These are phyloP conservation scores for Lecanicillium sp. DNA, from an alignment of 2,329 filamentous ascomycete species.

Conservation along the genomic window DNA sequence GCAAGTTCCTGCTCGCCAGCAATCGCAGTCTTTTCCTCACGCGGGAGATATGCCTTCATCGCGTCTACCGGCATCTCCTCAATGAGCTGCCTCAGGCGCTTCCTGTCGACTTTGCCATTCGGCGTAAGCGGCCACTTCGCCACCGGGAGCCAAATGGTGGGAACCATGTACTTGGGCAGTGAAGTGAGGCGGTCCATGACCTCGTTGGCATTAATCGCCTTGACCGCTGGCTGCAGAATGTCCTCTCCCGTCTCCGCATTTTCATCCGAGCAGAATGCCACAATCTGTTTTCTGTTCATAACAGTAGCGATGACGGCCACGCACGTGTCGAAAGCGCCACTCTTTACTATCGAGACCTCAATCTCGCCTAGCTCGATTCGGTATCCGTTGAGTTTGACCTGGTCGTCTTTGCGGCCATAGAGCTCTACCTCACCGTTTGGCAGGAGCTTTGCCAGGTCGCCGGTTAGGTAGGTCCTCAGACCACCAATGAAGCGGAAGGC, in stretches of 20 bases:
- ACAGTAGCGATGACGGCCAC: not conserved
- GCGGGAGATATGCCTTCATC: too few relatives aligned
- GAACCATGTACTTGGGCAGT: slow-evolving; percentile 24
- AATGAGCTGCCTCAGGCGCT: too few relatives aligned
- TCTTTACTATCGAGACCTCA: too few relatives aligned
- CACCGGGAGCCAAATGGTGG: too few relatives aligned
- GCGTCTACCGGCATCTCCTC: too few relatives aligned
- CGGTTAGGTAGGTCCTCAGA: slow-evolving; percentile 17
- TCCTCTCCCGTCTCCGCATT: not conserved
- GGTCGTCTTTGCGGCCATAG: slow-evolving; percentile 18
- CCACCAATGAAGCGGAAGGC: not conserved
- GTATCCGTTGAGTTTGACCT: slow-evolving; percentile 20
- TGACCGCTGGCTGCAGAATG: not conserved
- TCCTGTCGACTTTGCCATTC: too few relatives aligned
- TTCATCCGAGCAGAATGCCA: not conserved
- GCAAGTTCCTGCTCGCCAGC: too few relatives aligned
- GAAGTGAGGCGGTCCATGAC: slow-evolving; percentile 15
- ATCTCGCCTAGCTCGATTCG: slow-evolving; percentile 17
- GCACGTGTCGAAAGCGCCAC: too few relatives aligned
- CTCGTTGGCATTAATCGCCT: not conserved
- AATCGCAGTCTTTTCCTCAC: too few relatives aligned
- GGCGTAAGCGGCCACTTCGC: too few relatives aligned
- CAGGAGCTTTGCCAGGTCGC: slow-evolving; percentile 17
- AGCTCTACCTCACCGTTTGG: slow-evolving; percentile 17
- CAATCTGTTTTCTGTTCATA: not conserved